These are phyloP conservation scores for Pseudonitzschia delicatissima DNA, from an alignment of 108 stramenopile species.

Conservation along the genomic window DNA sequence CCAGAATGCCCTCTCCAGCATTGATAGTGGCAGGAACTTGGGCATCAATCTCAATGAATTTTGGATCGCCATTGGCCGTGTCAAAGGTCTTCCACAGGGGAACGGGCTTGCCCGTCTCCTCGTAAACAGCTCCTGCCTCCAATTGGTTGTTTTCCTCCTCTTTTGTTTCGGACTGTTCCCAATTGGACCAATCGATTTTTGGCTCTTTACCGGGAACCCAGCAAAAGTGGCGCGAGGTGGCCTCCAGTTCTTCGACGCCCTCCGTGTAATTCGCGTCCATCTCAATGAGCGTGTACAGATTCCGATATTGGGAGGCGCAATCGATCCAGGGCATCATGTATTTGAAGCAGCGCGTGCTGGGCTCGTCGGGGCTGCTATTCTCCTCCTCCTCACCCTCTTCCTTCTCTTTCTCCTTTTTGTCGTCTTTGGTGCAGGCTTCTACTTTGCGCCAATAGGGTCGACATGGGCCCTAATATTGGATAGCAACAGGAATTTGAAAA, in stretches of 20 bases:
- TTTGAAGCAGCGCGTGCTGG: constrained; percentile 55
- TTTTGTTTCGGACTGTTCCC: not conserved
- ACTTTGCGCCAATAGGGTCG: constrained; percentile 78
- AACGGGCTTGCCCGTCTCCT: not conserved
- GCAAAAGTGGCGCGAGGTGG: constrained; percentile 8
- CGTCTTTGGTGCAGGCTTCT: constrained; percentile 81
- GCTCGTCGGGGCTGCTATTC: constrained; percentile 11
- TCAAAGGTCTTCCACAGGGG: constrained; percentile 38
- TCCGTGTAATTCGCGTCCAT: constrained; percentile 56
- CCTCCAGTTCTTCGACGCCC: constrained; percentile 1
- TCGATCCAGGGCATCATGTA: constrained; percentile 76
- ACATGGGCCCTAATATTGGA: constrained; percentile 80
- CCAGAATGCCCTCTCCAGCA: constrained; percentile 41
- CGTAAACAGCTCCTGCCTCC: not conserved
- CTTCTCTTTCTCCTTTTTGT: constrained; percentile 38
- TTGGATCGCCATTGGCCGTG: constrained; percentile 39
- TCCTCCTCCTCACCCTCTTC: constrained; percentile 31
- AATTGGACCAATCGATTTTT: constrained; percentile 40
- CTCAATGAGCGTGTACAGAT: constrained; percentile 60
- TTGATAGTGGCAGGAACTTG: constrained; percentile 37
- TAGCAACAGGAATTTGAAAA: too few species aligned
- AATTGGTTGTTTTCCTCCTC: not conserved
- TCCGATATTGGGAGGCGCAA: constrained; percentile 63
- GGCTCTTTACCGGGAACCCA: constrained; percentile 25
- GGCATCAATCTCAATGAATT: constrained; percentile 44